Conservation (phyloP, 163 green algal species). For the Scenedesmus sp. region DNA sequence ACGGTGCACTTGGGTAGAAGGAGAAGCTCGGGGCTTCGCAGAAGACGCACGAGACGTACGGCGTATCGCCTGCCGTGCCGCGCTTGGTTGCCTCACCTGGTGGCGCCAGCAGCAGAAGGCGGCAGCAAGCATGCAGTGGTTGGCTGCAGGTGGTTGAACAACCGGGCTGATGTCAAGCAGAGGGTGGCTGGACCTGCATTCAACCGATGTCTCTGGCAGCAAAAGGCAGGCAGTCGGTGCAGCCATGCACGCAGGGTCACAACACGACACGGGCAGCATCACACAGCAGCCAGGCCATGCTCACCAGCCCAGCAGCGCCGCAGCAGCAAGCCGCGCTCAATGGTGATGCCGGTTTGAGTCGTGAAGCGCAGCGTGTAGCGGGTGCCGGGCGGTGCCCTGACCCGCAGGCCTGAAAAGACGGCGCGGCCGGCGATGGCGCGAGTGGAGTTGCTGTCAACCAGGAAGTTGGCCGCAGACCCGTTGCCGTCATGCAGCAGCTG, state of each 20-base stretch:
- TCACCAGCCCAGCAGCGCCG: slow-evolving; percentile 22
- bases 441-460: not conserved
- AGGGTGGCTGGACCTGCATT: not conserved
- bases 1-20: slow-evolving; percentile 19
- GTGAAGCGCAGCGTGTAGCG: not conserved
- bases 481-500: not conserved
- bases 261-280: too few relatives aligned
- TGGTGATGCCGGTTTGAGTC: not conserved
- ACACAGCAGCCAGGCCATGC: not conserved
- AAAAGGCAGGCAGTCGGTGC: too few relatives aligned
- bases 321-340: slow-evolving; percentile 1
- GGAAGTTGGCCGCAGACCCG: not conserved
- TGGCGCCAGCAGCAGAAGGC: not conserved
- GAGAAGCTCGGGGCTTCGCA: not conserved
- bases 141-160: not conserved
- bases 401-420: not conserved
- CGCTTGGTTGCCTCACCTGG: not conserved
- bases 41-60: not conserved
- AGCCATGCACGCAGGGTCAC: too few relatives aligned
- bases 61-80: not conserved
- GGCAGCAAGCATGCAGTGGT: not conserved
- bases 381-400: not conserved
- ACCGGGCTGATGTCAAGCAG: too few relatives aligned
- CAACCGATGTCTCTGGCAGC: too few relatives aligned
- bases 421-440: not conserved